Conservation (phyloP, 164 flowering plant species). For the Litsea cubeba region DNA sequence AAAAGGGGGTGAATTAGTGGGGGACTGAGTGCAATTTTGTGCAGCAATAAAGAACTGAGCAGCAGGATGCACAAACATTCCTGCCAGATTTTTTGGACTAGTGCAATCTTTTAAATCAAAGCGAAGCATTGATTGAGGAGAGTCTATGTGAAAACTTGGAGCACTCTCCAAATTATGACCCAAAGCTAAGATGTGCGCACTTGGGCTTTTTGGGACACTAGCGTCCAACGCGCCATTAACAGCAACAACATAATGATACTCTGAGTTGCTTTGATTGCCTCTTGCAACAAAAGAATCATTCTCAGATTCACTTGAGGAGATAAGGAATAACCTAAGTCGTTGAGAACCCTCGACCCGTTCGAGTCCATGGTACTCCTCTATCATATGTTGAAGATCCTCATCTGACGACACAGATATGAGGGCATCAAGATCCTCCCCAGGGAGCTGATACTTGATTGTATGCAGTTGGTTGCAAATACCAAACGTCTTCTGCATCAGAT, state of each 20-base stretch:
- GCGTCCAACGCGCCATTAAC: slow-evolving; percentile 43
- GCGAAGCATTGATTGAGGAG: slow-evolving; percentile 23
- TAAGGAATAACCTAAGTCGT: slow-evolving; percentile 61
- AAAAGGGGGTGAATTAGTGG: slow-evolving; percentile 14
- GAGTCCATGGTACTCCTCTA: slow-evolving; percentile 68
- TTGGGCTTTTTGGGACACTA: slow-evolving; percentile 34
- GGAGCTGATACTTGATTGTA: slow-evolving; percentile 80
- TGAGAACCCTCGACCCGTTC: slow-evolving; percentile 48
- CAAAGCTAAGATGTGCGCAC: slow-evolving; percentile 31
- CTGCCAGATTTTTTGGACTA: slow-evolving; percentile 15
- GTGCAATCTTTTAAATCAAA: slow-evolving; percentile 25
- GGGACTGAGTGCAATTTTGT: slow-evolving; percentile 19
- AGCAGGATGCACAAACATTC: slow-evolving; percentile 16
- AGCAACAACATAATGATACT: slow-evolving; percentile 71
- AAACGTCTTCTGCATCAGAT: slow-evolving; percentile 52
- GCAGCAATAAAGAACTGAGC: slow-evolving; percentile 20
- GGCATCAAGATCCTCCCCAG: slow-evolving; percentile 92
- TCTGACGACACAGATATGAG: slow-evolving; percentile 78
- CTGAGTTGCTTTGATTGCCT: slow-evolving; percentile 32
- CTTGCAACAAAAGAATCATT: slow-evolving; percentile 36
- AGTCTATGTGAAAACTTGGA: slow-evolving; percentile 30
- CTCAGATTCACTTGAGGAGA: slow-evolving; percentile 50
- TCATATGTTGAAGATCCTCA: slow-evolving; percentile 82
- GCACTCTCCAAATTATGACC: slow-evolving; percentile 29
- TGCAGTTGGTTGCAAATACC: slow-evolving; percentile 55